Evolutionary conservation across 2,329 filamentous ascomycete genomes (phyloP).

Genomic region (Thermochaetoides dissita): DNA sequence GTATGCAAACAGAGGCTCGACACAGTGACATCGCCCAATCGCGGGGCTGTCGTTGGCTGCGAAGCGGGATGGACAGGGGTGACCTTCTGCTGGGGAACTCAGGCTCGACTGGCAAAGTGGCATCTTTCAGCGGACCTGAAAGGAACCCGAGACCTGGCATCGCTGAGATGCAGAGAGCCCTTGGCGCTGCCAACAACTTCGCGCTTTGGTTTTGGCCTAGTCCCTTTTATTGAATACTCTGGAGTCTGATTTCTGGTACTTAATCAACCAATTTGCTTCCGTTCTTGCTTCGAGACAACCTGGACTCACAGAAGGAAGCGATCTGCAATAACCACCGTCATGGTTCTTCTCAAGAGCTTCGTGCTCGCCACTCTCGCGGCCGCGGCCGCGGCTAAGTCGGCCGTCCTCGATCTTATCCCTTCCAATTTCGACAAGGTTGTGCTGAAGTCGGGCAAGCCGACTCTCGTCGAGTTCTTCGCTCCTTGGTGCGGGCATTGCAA

Average conservation of each 20-base stretch:
- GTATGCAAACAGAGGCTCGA: neutral
- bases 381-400: constrained; percentile 54
- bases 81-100: constrained; percentile 3
- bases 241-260: too few relatives aligned
- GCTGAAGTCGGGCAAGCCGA: constrained; percentile 82
- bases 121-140: constrained; percentile 24
- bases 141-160: constrained; percentile 16
- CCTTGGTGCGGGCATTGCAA: constrained; percentile 99
- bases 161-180: neutral
- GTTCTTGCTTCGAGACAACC: too few relatives aligned
- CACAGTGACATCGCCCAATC: neutral
- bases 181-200: constrained; percentile 4
- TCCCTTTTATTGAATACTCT: constrained; percentile 3
- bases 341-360: constrained; percentile 48
- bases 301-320: too few relatives aligned
- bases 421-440: constrained; percentile 86
- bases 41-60: neutral
- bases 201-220: constrained; percentile 1
- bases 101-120: constrained; percentile 21
- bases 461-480: constrained; percentile 94
- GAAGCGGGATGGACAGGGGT: constrained; percentile 6
- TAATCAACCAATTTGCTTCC: too few relatives aligned
- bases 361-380: constrained; percentile 41
- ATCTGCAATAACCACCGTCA: constrained; percentile 18
- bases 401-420: constrained; percentile 79